phyloP scores from a whole-genome alignment of 306 rosid species.

The Ziziphus jujuba region DNA sequence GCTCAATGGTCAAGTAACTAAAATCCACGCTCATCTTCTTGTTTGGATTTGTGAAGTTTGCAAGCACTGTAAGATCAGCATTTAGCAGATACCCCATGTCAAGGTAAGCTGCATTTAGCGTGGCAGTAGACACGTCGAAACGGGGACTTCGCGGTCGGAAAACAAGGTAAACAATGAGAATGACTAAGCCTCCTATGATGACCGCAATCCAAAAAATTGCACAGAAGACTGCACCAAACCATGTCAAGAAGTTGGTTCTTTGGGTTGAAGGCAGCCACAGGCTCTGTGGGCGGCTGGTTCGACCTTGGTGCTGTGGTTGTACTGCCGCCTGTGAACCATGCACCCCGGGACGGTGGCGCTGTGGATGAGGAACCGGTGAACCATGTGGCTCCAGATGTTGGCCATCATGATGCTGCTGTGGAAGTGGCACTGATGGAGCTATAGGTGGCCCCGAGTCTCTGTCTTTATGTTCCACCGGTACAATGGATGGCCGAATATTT shows the following conservation, averaged over 20 bases:
- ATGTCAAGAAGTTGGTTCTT: slow-evolving; percentile 36
- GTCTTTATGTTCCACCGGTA: no score
- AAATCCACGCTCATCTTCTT: slow-evolving; percentile 75
- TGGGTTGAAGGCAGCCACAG: slow-evolving; percentile 15
- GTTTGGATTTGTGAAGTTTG: slow-evolving; percentile 92
- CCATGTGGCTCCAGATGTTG: slow-evolving; percentile 6
- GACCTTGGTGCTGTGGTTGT: background rate
- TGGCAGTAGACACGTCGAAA: slow-evolving; percentile 61
- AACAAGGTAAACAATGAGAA: slow-evolving; percentile 77
- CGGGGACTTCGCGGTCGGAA: slow-evolving; percentile 77
- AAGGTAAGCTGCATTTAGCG: slow-evolving; percentile 82
- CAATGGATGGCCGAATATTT: no score
- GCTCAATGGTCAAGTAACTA: slow-evolving; percentile 55
- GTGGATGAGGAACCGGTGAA: background rate
- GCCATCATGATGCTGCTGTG: slow-evolving; percentile 13
- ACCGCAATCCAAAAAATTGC: slow-evolving; percentile 74
- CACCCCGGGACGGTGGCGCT: background rate
- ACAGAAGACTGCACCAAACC: slow-evolving; percentile 65
- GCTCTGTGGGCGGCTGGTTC: background rate
- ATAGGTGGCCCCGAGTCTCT: background rate
- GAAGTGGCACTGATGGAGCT: background rate
- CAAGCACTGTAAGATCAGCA: slow-evolving; percentile 75
- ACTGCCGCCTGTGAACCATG: no score
- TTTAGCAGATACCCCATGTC: slow-evolving; percentile 88
- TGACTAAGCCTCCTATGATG: slow-evolving; percentile 69